Conservation (phyloP, 768 basidiomycete genomes). For the Hypsizygus marmoreus region DNA sequence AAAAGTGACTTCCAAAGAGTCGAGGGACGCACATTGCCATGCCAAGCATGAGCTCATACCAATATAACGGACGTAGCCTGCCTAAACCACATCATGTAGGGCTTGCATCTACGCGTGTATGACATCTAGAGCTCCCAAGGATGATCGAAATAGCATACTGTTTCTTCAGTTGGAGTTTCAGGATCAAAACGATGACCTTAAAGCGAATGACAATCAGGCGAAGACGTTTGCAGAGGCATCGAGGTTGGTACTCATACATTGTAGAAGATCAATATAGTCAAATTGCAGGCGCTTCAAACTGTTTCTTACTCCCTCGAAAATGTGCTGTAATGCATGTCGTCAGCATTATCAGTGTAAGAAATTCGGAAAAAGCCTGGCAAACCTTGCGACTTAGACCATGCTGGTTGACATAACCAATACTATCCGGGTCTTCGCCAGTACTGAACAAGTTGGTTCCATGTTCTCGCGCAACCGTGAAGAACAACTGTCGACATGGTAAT, state of each 20-base stretch:
- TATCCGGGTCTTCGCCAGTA: slow-evolving; percentile 27
- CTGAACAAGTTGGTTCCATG: slow-evolving; percentile 11
- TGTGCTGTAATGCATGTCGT: slow-evolving; percentile 44
- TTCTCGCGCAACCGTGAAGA: slow-evolving; percentile 30
- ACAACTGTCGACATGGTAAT: slow-evolving; percentile 36
- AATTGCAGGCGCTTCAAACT: slow-evolving; percentile 68
- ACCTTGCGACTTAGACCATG: slow-evolving; percentile 40
- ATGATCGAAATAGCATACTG: slow-evolving; percentile 27
- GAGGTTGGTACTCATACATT: too few relatives aligned
- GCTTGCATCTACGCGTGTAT: slow-evolving; percentile 55
- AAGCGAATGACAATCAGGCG: not conserved
- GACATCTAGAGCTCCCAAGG: not conserved
- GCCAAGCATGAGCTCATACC: slow-evolving; percentile 60
- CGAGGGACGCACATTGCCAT: slow-evolving; percentile 48
- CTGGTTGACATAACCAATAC: slow-evolving; percentile 56
- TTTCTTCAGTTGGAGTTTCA: slow-evolving; percentile 61
- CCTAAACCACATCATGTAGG: slow-evolving; percentile 64
- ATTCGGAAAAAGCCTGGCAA: not conserved
- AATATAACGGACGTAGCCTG: slow-evolving; percentile 62
- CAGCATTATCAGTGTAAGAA: not conserved
- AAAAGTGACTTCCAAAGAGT: not conserved
- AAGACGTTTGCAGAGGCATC: not conserved
- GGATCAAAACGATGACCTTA: slow-evolving; percentile 57
- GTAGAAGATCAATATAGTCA: slow-evolving; percentile 77
- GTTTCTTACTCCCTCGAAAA: slow-evolving; percentile 67